These are phyloP conservation scores for Aspergillus thermomutatus DNA, from an alignment of 2,329 filamentous ascomycete species.

Conservation along the genomic window DNA sequence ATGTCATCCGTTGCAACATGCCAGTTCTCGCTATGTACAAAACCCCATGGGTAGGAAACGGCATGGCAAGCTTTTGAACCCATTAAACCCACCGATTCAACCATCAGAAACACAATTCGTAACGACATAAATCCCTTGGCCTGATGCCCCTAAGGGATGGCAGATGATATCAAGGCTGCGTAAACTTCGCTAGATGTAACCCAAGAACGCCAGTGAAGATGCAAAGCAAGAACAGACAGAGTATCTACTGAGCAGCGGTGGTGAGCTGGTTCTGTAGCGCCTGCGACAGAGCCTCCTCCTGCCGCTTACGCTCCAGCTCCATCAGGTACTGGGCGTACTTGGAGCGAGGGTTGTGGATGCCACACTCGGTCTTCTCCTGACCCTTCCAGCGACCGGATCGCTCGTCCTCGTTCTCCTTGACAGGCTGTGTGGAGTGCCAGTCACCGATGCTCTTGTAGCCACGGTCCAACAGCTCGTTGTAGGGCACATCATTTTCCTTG, in stretches of 20 bases:
- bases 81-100: conserved; percentile 1
- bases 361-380: conserved; percentile 92
- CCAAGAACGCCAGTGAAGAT: conserved; percentile 16
- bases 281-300: conserved; percentile 53
- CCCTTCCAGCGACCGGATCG: conserved; percentile 96
- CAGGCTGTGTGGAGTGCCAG: conserved; percentile 94
- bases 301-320: conserved; percentile 67
- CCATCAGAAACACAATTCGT: conserved; percentile 11
- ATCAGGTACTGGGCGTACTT: conserved; percentile 83
- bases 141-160: conserved; percentile 2
- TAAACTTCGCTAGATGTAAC: conserved; percentile 17
- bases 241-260: conserved; percentile 25
- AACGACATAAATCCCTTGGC: conserved; percentile 14
- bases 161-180: conserved; percentile 12
- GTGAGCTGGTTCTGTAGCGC: conserved; percentile 38
- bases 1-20: conserved; percentile 1
- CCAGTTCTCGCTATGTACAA: conserved; percentile 17
- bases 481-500: conserved; percentile 80
- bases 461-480: conserved; percentile 83
- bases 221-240: conserved; percentile 8
- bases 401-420: conserved; percentile 90
- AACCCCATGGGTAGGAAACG: conserved; percentile 3
- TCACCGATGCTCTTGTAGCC: conserved; percentile 99
- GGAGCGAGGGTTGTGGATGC: conserved; percentile 96
- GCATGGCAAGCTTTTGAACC: conserved; percentile 9